phyloP scores from a whole-genome alignment of 371 early-diverging fungal species.

The Mortierella sp. region DNA sequence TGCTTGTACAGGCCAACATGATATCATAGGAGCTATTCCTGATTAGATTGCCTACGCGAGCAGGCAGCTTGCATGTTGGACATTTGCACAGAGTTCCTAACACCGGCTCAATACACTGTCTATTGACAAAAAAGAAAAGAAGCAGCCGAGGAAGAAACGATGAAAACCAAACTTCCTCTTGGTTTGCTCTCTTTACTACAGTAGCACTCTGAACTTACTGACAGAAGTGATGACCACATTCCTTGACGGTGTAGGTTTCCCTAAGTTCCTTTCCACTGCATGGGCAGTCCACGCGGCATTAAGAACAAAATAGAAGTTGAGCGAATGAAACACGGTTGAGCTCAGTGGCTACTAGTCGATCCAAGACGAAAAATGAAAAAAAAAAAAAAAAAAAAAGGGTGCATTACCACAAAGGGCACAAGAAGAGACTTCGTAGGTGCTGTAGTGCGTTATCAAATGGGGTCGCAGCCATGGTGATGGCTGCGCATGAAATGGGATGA shows the following conservation, averaged over 20 bases:
- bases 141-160: too few relatives aligned
- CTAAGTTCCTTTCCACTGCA: constrained; percentile 19
- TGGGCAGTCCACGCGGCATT: too few relatives aligned
- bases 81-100: constrained; percentile 38
- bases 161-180: too few relatives aligned
- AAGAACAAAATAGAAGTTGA: too few relatives aligned
- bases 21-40: constrained; percentile 42
- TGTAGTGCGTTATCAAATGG: constrained; percentile 38
- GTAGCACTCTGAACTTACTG: constrained; percentile 12
- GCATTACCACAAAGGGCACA: constrained; percentile 37
- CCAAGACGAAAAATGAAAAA: background rate
- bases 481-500: too few relatives aligned
- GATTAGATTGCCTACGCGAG: constrained; percentile 45
- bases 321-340: too few relatives aligned
- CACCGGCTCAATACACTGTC: constrained; percentile 35
- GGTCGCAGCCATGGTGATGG: constrained; percentile 15
- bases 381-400: background rate
- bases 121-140: background rate
- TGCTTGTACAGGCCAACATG: constrained; percentile 46
- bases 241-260: constrained; percentile 32
- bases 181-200: too few relatives aligned
- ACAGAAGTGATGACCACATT: constrained; percentile 54
- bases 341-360: too few relatives aligned
- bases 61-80: constrained; percentile 42
- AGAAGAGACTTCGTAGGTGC: constrained; percentile 24